Percentiles rank a stretch among this genome's conserved stretches.
Conservation (phyloP, 371 early-diverging fungal species). For the Caulochytrium protostelioides region DNA sequence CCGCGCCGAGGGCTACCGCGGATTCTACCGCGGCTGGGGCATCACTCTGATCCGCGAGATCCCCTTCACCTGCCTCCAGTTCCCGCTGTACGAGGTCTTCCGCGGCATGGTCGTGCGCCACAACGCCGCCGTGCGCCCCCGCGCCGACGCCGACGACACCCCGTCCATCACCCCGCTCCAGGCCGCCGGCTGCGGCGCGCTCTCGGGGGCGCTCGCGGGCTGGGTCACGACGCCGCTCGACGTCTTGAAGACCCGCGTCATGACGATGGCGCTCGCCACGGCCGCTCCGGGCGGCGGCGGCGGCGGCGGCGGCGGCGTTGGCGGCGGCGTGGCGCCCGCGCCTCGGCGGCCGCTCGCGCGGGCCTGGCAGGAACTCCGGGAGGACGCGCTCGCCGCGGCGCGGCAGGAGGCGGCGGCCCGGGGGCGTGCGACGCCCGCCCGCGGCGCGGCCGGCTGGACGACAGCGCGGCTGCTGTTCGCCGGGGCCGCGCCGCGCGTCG, state of each 20-base stretch:
- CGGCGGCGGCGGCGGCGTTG: background rate
- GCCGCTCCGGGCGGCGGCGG: background rate
- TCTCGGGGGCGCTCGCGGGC: constrained; percentile 38
- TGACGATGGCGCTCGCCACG: constrained; percentile 16
- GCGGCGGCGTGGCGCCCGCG: background rate
- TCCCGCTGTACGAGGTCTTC: constrained; percentile 87
- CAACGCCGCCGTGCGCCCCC: too few species aligned
- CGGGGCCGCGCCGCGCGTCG: constrained; percentile 76
- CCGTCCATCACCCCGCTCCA: too few species aligned
- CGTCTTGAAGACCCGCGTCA: constrained; percentile 29
- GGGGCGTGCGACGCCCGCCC: too few species aligned
- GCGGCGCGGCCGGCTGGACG: too few species aligned
- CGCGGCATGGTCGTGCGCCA: too few species aligned
- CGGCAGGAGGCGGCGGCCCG: constrained; percentile 61
- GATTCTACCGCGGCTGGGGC: constrained; percentile 77
- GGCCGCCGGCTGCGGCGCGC: constrained; percentile 65
- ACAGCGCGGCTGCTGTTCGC: too few species aligned
- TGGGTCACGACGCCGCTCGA: constrained; percentile 29
- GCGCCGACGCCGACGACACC: too few species aligned
- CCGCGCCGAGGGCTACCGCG: constrained; percentile 48
- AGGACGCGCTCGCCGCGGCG: constrained; percentile 16
- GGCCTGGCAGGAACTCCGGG: background rate
- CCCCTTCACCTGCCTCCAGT: constrained; percentile 88
- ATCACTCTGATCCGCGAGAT: constrained; percentile 81
- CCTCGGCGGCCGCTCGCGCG: too few species aligned